Percentiles rank a stretch among this genome's conserved stretches.
These are phyloP conservation scores for Blastobotrys apis DNA, from an alignment of 1,139 yeast genomes.

Conservation along the genomic window DNA sequence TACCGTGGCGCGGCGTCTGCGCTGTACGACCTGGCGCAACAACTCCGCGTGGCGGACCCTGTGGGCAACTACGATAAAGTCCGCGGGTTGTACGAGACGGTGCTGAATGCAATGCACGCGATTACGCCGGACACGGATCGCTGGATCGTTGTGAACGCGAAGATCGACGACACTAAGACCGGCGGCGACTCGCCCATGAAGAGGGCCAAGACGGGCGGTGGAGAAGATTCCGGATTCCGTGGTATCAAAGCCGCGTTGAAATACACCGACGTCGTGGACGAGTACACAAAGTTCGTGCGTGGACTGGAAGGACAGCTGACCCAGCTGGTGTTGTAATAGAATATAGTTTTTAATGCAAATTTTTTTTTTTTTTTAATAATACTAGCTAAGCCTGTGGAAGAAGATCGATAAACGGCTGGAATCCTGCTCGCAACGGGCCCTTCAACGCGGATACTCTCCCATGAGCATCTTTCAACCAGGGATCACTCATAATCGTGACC, in stretches of 20 bases:
- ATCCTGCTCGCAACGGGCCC: too few relatives aligned
- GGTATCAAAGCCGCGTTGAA: constrained; percentile 19
- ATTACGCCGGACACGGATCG: constrained; percentile 27
- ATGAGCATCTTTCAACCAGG: too few relatives aligned
- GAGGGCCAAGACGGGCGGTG: constrained; percentile 7
- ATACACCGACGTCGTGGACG: constrained; percentile 20
- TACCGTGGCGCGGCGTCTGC: constrained; percentile 27
- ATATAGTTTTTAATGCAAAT: neutral
- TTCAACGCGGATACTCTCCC: too few relatives aligned
- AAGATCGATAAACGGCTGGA: too few relatives aligned
- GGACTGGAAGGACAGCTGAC: constrained; percentile 9
- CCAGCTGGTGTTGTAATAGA: constrained; percentile 5
- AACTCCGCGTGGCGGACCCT: constrained; percentile 8
- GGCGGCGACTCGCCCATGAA: neutral
- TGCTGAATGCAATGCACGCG: constrained; percentile 31
- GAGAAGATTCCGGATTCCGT: constrained; percentile 15
- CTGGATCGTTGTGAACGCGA: constrained; percentile 29
- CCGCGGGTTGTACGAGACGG: constrained; percentile 23
- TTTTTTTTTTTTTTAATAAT: too few relatives aligned
- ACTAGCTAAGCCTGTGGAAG: too few relatives aligned
- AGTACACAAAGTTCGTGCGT: constrained; percentile 18
- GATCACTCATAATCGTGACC: too few relatives aligned
- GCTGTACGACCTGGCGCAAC: constrained; percentile 12
- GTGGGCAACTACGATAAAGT: constrained; percentile 6
- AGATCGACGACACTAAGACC: constrained; percentile 1